Evolutionary conservation across 768 basidiomycete genomes (phyloP), one percentile per base, ranked within the genome.

Genomic region (Suillus subluteus): DNA sequence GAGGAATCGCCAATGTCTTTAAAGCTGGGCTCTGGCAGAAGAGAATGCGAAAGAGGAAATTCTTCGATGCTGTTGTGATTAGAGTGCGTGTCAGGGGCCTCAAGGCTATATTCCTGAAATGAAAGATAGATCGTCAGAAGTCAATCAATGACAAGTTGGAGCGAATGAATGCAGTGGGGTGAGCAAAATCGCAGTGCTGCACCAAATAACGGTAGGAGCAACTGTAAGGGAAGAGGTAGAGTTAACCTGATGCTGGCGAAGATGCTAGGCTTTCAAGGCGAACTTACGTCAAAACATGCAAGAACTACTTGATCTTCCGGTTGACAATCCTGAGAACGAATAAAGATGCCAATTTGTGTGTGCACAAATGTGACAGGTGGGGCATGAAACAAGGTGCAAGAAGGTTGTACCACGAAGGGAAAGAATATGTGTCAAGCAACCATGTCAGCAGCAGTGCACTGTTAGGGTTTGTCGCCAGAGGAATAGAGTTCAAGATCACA

Each of bases 271-370:
- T n/a, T n/a, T n/a, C n/a, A n/a, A n/a, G n/a, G n/a, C n/a, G n/a
- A n/a, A n/a, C n/a, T n/a, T n/a, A n/a, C n/a, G n/a, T n/a, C n/a
- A n/a, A n/a, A n/a, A n/a, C n/a, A n/a, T n/a, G n/a, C n/a, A n/a
- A n/a, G n/a, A n/a, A n/a, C n/a, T n/a, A 90, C 75, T 99, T 97
- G 32, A 91, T 90, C 79, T 94, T 95, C 79, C 99, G 98, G 75
- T 99, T 98, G 77, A 99, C 91, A 71, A 99, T 95, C 75, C 96
- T 86, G 69, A 99, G 84, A 48, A 99, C 95, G 1, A 96, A 97
- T 70, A 96, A 84, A 2, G 96, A 98, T 0, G 98, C 97, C 72
- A 99, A 79, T 79, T 99, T 99, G 83, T 99, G 98, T 3, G 95
- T 98, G 82, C 96, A 98, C 66, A 99, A 85, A 78, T 99, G 96